phyloP scores from a whole-genome alignment of 805 yeast genomes.

The Wickerhamiella hasegawae region DNA sequence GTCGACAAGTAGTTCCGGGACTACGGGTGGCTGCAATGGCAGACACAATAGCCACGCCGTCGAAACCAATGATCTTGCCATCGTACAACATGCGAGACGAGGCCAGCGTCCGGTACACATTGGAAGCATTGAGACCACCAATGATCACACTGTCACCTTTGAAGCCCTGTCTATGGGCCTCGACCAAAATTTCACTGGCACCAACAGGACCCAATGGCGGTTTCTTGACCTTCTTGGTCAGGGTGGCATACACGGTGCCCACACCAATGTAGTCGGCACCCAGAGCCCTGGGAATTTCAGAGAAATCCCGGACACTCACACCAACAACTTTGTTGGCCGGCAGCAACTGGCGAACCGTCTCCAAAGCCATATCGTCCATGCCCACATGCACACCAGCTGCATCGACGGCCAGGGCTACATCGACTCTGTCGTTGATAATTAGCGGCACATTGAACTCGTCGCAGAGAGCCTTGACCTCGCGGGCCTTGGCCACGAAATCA shows the following conservation, averaged over 20 bases:
- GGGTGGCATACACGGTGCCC: conserved; percentile 57
- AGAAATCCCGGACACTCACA: conserved; percentile 46
- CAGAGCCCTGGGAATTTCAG: too few species aligned
- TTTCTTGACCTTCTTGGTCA: conserved; percentile 46
- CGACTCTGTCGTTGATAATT: conserved; percentile 73
- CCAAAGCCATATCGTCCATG: conserved; percentile 66
- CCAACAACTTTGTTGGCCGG: conserved; percentile 72
- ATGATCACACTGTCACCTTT: conserved; percentile 39
- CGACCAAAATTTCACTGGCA: conserved; percentile 54
- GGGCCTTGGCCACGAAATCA: conserved; percentile 49
- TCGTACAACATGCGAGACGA: too few species aligned
- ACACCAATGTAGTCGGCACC: conserved; percentile 68
- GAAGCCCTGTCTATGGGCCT: conserved; percentile 45
- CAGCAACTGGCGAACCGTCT: conserved; percentile 39
- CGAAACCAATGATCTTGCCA: conserved; percentile 33
- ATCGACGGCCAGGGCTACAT: conserved; percentile 74
- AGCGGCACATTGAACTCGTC: conserved; percentile 47
- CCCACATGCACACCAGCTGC: conserved; percentile 93
- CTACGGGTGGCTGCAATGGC: conserved; percentile 66
- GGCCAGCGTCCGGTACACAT: too few species aligned
- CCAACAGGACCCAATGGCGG: conserved; percentile 59
- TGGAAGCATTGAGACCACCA: conserved; percentile 19
- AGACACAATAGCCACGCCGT: conserved; percentile 85
- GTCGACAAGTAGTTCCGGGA: too few species aligned
- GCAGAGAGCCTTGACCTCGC: conserved; percentile 45